Conservation (phyloP, 2,329 filamentous ascomycete genomes). For the Hypoxylon sp. region DNA sequence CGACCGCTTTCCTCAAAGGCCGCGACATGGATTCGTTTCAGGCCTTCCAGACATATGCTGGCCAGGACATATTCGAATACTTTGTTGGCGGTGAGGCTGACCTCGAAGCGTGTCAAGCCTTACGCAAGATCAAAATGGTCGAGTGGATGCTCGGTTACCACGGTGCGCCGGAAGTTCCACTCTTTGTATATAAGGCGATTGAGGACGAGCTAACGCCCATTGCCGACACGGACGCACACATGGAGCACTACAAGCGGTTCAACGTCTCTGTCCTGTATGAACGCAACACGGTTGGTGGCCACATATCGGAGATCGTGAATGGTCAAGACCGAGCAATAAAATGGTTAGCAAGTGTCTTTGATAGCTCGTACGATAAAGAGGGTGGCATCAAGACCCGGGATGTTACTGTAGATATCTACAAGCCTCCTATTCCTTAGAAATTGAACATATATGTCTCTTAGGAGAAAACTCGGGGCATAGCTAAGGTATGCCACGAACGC, state of each 20-base stretch:
- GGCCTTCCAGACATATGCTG: conserved; percentile 43
- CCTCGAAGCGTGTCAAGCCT: conserved; percentile 46
- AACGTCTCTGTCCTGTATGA: conserved; percentile 62
- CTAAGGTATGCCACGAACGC: too few relatives aligned
- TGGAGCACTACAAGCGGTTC: conserved; percentile 59
- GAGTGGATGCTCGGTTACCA: conserved; percentile 54
- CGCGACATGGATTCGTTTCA: conserved; percentile 24
- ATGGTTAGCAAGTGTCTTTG: conserved; percentile 38
- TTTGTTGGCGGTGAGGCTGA: conserved; percentile 45
- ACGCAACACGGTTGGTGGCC: conserved; percentile 61
- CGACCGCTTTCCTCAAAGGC: conserved; percentile 48
- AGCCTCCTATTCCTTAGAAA: conserved; percentile 10
- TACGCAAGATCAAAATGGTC: conserved; percentile 50
- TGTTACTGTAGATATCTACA: conserved; percentile 35
- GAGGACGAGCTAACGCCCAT: conserved; percentile 62
- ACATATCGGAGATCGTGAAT: conserved; percentile 54
- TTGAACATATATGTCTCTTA: neutral
- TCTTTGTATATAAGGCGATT: conserved; percentile 67
- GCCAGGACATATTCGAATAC: conserved; percentile 53
- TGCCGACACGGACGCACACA: conserved; percentile 61
- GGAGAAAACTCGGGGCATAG: too few relatives aligned
- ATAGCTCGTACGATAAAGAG: conserved; percentile 26
- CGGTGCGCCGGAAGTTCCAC: conserved; percentile 62
- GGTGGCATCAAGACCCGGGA: conserved; percentile 28
- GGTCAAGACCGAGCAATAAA: conserved; percentile 33